phyloP scores from a whole-genome alignment of 495 filamentous ascomycete genomes.

The Trichocladium uniseriatum region DNA sequence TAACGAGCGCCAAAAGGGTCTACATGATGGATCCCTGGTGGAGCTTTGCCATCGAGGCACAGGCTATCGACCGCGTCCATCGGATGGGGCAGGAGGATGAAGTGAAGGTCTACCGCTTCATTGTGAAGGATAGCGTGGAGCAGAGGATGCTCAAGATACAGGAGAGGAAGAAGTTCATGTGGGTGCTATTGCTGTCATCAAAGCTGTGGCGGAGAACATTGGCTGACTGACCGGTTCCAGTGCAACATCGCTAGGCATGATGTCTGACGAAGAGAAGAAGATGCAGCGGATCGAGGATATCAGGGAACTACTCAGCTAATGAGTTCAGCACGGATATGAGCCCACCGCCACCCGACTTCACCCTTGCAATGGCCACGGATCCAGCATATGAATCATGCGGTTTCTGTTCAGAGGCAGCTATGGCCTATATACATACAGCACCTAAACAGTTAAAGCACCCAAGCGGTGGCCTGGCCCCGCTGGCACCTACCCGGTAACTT shows the following conservation, averaged over 20 bases:
- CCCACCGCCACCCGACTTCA: too few species aligned
- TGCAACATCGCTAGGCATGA: conserved; percentile 85
- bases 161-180: conserved; percentile 93
- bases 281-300: conserved; percentile 89
- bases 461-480: too few species aligned
- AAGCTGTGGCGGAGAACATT: neutral
- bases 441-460: too few species aligned
- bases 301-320: conserved; percentile 72
- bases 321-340: too few species aligned
- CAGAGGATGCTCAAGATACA: conserved; percentile 90
- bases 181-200: conserved; percentile 27
- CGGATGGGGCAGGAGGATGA: conserved; percentile 89
- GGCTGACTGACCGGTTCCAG: conserved; percentile 37
- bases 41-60: conserved; percentile 93
- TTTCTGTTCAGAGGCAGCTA: too few species aligned
- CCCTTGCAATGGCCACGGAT: too few species aligned
- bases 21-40: conserved; percentile 99
- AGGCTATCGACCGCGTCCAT: conserved; percentile 98
- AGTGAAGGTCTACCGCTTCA: conserved; percentile 77
- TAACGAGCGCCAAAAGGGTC: conserved; percentile 78
- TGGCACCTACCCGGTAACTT: too few species aligned
- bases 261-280: conserved; percentile 87
- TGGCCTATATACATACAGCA: too few species aligned
- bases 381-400: too few species aligned
- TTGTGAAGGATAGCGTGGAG: conserved; percentile 86